phyloP scores from a whole-genome alignment of 1,284 basidiomycete species.

The Ustilago nuda region DNA sequence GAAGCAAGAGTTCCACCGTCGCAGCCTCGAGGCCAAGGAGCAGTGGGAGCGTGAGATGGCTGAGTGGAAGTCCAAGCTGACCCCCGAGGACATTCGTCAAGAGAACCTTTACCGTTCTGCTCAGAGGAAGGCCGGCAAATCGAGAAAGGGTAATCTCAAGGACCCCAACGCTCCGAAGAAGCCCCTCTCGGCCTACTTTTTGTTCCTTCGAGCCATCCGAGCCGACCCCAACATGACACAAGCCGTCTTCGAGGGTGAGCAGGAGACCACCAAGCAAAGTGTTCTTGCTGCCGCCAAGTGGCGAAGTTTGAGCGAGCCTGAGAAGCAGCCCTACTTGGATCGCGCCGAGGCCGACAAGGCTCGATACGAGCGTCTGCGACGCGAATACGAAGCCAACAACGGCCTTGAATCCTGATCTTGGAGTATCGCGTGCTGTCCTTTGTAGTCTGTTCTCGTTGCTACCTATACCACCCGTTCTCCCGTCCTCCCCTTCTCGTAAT shows the following conservation, averaged over 20 bases:
- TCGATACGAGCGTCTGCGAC: slow-evolving; percentile 60
- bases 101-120: slow-evolving; percentile 92
- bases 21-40: slow-evolving; percentile 85
- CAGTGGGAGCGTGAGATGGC: slow-evolving; percentile 81
- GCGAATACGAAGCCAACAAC: slow-evolving; percentile 58
- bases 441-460: slow-evolving; percentile 11
- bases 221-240: slow-evolving; percentile 67
- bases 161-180: slow-evolving; percentile 97
- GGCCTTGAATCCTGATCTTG: slow-evolving; percentile 28
- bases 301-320: slow-evolving; percentile 88
- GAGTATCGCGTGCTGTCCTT: background rate
- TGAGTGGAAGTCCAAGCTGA: slow-evolving; percentile 87
- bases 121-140: slow-evolving; percentile 92
- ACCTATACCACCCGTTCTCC: slow-evolving; percentile 22
- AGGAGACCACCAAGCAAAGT: slow-evolving; percentile 93
- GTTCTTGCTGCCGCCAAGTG: slow-evolving; percentile 91
- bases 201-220: slow-evolving; percentile 80
- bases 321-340: slow-evolving; percentile 73
- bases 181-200: slow-evolving; percentile 91
- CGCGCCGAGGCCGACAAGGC: slow-evolving; percentile 64
- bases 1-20: slow-evolving; percentile 73
- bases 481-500: slow-evolving; percentile 8
- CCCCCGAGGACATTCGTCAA: slow-evolving; percentile 92
- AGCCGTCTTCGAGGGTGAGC: slow-evolving; percentile 90
- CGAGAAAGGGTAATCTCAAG: slow-evolving; percentile 92